These are phyloP conservation scores for Trametes pubescens DNA, from an alignment of 1,284 basidiomycete species.

Conservation along the genomic window DNA sequence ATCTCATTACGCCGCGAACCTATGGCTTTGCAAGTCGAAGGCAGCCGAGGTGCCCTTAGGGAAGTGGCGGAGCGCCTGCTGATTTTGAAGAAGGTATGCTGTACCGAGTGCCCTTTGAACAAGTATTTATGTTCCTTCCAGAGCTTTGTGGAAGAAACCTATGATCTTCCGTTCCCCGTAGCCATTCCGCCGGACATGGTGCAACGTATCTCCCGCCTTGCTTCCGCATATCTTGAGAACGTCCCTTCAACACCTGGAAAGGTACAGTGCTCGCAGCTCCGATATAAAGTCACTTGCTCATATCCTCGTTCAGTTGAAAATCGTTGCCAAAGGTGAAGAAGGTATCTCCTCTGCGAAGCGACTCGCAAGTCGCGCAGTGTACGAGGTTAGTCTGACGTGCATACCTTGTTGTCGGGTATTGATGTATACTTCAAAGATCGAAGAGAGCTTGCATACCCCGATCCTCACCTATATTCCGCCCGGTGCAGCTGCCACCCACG, in stretches of 20 bases:
- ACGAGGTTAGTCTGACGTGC: slow-evolving; percentile 52
- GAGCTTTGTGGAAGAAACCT: slow-evolving; percentile 58
- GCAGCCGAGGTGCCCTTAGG: slow-evolving; percentile 57
- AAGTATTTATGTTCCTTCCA: slow-evolving; percentile 35
- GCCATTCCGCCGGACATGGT: slow-evolving; percentile 55
- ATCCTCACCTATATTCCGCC: slow-evolving; percentile 51
- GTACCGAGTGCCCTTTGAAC: background rate
- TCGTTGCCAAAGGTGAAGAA: slow-evolving; percentile 54
- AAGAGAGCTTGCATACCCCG: slow-evolving; percentile 35
- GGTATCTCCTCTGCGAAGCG: slow-evolving; percentile 58
- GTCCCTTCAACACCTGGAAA: slow-evolving; percentile 49
- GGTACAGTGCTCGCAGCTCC: slow-evolving; percentile 42
- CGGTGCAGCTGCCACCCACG: slow-evolving; percentile 32
- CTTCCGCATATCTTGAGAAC: slow-evolving; percentile 68
- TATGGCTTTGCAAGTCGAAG: slow-evolving; percentile 66
- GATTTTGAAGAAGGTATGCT: slow-evolving; percentile 56
- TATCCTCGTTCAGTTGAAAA: slow-evolving; percentile 54
- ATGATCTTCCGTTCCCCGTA: slow-evolving; percentile 54
- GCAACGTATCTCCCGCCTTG: slow-evolving; percentile 70
- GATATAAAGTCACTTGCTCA: background rate
- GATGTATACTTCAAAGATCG: slow-evolving; percentile 29
- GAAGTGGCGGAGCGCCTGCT: slow-evolving; percentile 54
- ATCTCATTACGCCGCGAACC: slow-evolving; percentile 65
- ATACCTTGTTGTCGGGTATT: background rate
- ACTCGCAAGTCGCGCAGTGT: slow-evolving; percentile 57